A percentile compares a stretch with the other conserved stretches of the same genome.
Evolutionary conservation across 1,284 basidiomycete genomes (phyloP).

Genomic region (Xerocomus amazonicus): DNA sequence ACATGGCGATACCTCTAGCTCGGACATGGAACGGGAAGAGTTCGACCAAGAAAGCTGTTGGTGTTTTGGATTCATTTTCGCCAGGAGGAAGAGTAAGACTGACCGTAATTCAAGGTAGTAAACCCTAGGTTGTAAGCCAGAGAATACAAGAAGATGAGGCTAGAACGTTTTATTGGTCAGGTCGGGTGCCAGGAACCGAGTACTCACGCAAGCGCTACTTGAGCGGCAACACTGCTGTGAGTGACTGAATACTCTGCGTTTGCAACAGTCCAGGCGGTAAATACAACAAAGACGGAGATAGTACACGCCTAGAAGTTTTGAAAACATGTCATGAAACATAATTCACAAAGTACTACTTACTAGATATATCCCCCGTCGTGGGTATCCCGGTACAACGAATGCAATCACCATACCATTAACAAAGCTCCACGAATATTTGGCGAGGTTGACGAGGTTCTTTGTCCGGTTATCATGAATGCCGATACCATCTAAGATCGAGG

Average conservation of each 20-base stretch:
- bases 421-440: conserved; percentile 5
- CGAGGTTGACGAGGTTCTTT: conserved; percentile 14
- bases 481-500: conserved; percentile 10
- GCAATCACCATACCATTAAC: background rate
- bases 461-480: conserved; percentile 13
- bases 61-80: background rate
- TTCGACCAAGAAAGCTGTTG: conserved; percentile 23
- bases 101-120: conserved; percentile 9
- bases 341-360: background rate
- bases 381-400: conserved; percentile 6
- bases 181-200: background rate
- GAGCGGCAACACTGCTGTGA: conserved; percentile 1
- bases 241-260: conserved; percentile 11
- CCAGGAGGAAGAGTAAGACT: background rate
- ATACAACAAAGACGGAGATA: conserved; percentile 6
- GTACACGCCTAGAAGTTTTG: conserved; percentile 1
- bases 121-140: conserved; percentile 9
- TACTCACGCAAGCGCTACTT: conserved; percentile 8
- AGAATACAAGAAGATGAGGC: conserved; percentile 10
- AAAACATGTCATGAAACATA: background rate
- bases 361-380: conserved; percentile 2
- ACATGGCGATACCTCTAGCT: conserved; percentile 17
- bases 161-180: background rate
- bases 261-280: conserved; percentile 9
- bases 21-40: conserved; percentile 26